A percentile compares a stretch with the other conserved stretches of the same genome.
phyloP scores from a whole-genome alignment of 2,329 filamentous ascomycete species.

The Phoma herbarum region DNA sequence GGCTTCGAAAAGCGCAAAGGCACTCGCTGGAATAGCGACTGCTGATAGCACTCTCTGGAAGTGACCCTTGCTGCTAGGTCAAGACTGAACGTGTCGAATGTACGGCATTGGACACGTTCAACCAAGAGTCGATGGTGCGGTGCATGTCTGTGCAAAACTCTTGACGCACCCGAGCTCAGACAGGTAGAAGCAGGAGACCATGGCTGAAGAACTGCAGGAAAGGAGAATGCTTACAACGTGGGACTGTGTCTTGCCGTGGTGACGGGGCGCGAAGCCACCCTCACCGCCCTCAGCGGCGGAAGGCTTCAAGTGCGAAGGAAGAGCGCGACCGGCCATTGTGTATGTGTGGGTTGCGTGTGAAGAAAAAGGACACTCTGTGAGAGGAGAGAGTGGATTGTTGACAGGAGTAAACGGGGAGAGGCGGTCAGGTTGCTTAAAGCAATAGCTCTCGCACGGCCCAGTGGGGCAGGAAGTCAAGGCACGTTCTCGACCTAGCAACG shows the following conservation, averaged over 20 bases:
- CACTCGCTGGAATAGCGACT: background rate
- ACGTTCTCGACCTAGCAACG: constrained; percentile 31
- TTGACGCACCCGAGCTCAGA: background rate
- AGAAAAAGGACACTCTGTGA: constrained; percentile 21
- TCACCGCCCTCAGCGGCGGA: constrained; percentile 52
- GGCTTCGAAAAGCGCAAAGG: background rate
- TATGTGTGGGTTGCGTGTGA: constrained; percentile 20
- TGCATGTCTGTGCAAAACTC: background rate
- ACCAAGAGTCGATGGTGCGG: background rate
- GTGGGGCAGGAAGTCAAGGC: constrained; percentile 37
- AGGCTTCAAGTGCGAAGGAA: constrained; percentile 86
- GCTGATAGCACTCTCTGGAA: background rate
- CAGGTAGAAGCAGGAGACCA: background rate
- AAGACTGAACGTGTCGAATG: background rate
- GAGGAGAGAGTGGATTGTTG: constrained; percentile 25
- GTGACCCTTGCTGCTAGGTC: background rate
- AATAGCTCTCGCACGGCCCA: constrained; percentile 25
- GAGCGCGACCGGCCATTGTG: constrained; percentile 75
- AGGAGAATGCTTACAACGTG: constrained; percentile 74
- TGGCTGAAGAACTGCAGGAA: constrained; percentile 5
- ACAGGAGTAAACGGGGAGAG: constrained; percentile 25
- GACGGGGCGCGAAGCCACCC: constrained; percentile 64
- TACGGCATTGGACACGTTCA: background rate
- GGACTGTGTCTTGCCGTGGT: constrained; percentile 85
- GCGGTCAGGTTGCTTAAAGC: constrained; percentile 36